Percentiles rank a stretch among this genome's conserved stretches.
Evolutionary conservation across 129 eudicot genomes (phyloP).

Genomic region (Oenanthe sinensis): DNA sequence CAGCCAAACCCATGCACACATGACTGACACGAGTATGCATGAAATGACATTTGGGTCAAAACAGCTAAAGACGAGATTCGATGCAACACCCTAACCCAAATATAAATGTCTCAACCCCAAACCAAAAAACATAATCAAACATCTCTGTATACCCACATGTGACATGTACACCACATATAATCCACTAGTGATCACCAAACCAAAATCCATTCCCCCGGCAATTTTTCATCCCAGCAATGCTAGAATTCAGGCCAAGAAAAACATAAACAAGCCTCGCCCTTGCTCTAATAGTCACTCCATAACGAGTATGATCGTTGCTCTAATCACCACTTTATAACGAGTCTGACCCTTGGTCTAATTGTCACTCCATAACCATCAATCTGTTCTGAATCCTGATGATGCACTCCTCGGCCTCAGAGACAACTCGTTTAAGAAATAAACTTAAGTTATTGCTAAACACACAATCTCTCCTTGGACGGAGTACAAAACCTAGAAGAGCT

Average conservation of each 20-base stretch:
- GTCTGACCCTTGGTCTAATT: neutral
- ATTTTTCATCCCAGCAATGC: neutral
- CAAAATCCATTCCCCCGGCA: neutral
- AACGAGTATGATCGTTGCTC: no score
- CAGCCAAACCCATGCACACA: neutral
- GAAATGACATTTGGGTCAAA: no score
- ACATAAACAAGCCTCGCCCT: neutral
- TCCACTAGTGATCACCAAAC: neutral
- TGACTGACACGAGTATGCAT: neutral
- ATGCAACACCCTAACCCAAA: no score
- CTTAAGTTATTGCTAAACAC: no score
- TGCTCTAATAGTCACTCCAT: neutral
- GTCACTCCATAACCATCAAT: neutral
- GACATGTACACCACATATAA: neutral
- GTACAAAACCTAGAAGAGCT: no score
- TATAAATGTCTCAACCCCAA: neutral
- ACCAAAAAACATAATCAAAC: neutral
- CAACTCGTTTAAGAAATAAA: neutral
- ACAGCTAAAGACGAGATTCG: no score
- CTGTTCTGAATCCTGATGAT: neutral
- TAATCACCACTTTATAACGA: neutral
- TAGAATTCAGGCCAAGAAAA: neutral
- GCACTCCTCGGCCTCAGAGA: neutral
- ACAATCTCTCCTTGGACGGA: no score
- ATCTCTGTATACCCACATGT: neutral